phyloP scores from a whole-genome alignment of 1,139 yeast genomes.

The Zygosaccharomyces pseudobailii region DNA sequence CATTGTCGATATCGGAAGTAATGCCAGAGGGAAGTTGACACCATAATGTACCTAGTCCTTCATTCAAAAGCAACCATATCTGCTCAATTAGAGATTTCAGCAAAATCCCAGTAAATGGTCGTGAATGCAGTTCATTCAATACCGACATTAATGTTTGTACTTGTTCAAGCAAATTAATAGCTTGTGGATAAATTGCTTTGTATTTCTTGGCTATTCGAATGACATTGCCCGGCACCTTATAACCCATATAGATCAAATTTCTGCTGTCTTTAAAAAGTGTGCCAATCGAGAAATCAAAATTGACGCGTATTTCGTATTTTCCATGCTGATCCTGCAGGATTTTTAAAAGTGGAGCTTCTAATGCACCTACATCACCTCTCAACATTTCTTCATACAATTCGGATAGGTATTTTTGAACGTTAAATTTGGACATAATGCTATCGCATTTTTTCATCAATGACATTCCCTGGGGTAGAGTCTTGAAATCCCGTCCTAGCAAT shows the following conservation, averaged over 20 bases:
- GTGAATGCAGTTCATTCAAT: conserved; percentile 6
- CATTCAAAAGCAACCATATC: conserved; percentile 8
- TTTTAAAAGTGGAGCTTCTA: conserved; percentile 41
- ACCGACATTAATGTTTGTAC: conserved; percentile 33
- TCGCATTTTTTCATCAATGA: conserved; percentile 51
- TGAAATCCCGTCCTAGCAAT: conserved; percentile 72
- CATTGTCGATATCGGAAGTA: background rate
- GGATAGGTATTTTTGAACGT: conserved; percentile 41
- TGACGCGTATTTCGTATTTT: conserved; percentile 36
- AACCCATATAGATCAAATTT: conserved; percentile 49
- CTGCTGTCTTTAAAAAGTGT: conserved; percentile 50
- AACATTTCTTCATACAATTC: conserved; percentile 43
- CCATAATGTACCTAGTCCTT: conserved; percentile 3
- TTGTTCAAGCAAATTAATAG: conserved; percentile 51
- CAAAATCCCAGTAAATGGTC: conserved; percentile 7
- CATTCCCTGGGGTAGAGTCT: conserved; percentile 65
- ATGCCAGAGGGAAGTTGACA: background rate
- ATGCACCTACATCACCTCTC: conserved; percentile 21
- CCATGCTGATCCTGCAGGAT: conserved; percentile 26
- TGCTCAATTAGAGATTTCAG: conserved; percentile 4
- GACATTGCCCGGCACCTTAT: conserved; percentile 53
- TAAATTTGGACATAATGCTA: conserved; percentile 43
- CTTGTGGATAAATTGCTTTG: conserved; percentile 53
- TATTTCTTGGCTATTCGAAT: conserved; percentile 42
- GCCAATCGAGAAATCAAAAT: conserved; percentile 48